A percentile compares a stretch with the other conserved stretches of the same genome.
These are phyloP conservation scores for Diaporthe velutina DNA, from an alignment of 2,329 filamentous ascomycete species.

Conservation along the genomic window DNA sequence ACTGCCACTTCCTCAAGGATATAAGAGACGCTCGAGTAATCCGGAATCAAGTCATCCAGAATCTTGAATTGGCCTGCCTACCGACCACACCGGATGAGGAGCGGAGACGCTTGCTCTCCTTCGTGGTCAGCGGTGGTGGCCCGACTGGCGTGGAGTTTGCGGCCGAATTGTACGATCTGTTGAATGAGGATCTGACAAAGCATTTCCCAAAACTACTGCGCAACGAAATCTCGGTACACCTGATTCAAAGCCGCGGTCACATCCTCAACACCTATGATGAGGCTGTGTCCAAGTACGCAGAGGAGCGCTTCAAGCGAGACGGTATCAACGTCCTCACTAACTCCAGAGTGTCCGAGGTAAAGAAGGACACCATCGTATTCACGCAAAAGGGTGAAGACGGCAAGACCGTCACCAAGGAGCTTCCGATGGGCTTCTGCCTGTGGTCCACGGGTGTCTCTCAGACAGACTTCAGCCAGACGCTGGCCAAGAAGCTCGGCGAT, in stretches of 20 bases:
- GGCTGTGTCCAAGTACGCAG: conserved; percentile 90
- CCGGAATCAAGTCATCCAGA: conserved; percentile 87
- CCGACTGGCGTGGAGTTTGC: conserved; percentile 98
- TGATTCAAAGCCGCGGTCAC: conserved; percentile 94
- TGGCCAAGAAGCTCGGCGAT: conserved; percentile 82
- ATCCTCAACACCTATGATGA: conserved; percentile 99
- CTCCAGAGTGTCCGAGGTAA: conserved; percentile 91
- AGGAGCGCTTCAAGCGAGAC: conserved; percentile 90
- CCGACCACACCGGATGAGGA: conserved; percentile 93
- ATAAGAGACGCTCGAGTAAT: conserved; percentile 93
- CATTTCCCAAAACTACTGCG: conserved; percentile 91
- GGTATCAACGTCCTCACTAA: conserved; percentile 94
- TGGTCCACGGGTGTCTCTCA: conserved; percentile 98
- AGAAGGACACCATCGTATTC: conserved; percentile 86
- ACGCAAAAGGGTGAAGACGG: conserved; percentile 84
- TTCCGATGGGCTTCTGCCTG: conserved; percentile 95
- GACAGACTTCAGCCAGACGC: conserved; percentile 80
- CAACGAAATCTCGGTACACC: conserved; percentile 97
- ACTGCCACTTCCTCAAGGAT: conserved; percentile 96
- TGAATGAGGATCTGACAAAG: conserved; percentile 91
- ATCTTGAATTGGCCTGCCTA: conserved; percentile 91
- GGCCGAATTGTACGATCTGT: conserved; percentile 92
- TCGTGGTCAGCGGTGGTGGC: conserved; percentile 95
- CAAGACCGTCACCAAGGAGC: conserved; percentile 85
- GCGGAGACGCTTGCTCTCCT: conserved; percentile 87